phyloP scores from a whole-genome alignment of 441 rosid genomes.

The Gossypium aridum region DNA sequence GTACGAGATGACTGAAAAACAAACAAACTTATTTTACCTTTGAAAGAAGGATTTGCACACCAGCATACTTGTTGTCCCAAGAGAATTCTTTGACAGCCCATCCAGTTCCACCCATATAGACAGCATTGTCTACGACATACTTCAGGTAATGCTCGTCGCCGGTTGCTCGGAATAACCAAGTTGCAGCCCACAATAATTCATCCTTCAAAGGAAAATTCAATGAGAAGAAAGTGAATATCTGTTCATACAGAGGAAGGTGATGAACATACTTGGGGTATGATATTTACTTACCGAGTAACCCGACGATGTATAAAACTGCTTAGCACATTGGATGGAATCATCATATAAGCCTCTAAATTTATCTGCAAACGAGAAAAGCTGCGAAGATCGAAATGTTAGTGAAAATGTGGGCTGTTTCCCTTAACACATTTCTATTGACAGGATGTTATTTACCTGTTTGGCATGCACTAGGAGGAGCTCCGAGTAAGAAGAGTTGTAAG shows the following conservation, averaged over 20 bases:
- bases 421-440: background rate
- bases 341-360: slow-evolving; percentile 54
- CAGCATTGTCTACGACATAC: slow-evolving; percentile 48
- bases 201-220: slow-evolving; percentile 29
- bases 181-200: slow-evolving; percentile 59
- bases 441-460: slow-evolving; percentile 42
- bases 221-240: background rate
- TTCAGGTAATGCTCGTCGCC: slow-evolving; percentile 47
- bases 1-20: background rate
- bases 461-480: slow-evolving; percentile 58
- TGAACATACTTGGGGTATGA: background rate
- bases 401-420: background rate
- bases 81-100: slow-evolving; percentile 64
- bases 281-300: slow-evolving; percentile 40
- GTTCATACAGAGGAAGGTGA: background rate
- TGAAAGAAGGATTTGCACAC: slow-evolving; percentile 55
- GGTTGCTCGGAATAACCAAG: slow-evolving; percentile 53
- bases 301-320: slow-evolving; percentile 51
- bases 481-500: slow-evolving; percentile 78
- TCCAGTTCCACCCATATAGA: slow-evolving; percentile 60
- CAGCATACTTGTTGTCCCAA: slow-evolving; percentile 77
- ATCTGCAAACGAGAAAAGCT: slow-evolving; percentile 61
- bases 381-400: slow-evolving; percentile 7
- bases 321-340: slow-evolving; percentile 41
- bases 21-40: slow-evolving; percentile 28